Percentiles rank a stretch among this genome's conserved stretches.
phyloP scores from a whole-genome alignment of 2,329 filamentous ascomycete genomes.

The Paecilomyces sp. region DNA sequence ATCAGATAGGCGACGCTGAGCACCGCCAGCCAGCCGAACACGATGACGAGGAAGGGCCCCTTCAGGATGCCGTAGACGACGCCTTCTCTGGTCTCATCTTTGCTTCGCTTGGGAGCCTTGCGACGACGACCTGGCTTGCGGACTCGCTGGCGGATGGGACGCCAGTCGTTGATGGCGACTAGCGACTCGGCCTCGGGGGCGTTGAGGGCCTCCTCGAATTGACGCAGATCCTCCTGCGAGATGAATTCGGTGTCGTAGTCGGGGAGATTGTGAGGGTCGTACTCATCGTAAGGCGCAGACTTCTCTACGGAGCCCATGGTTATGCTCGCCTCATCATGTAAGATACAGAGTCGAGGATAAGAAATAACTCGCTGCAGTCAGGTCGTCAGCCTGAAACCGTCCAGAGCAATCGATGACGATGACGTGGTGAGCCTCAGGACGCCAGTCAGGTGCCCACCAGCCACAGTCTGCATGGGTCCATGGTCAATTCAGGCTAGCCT shows the following conservation, averaged over 20 bases:
- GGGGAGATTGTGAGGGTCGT: conserved; percentile 65
- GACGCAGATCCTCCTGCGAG: conserved; percentile 60
- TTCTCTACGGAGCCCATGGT: conserved; percentile 24
- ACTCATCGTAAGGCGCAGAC: conserved; percentile 42
- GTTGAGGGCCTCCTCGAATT: conserved; percentile 75
- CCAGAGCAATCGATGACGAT: not conserved
- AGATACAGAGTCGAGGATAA: not conserved
- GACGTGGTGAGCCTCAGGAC: not conserved
- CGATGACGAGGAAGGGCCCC: conserved; percentile 79
- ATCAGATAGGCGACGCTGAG: conserved; percentile 68
- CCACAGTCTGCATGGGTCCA: not conserved
- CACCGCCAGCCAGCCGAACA: conserved; percentile 71
- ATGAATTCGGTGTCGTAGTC: conserved; percentile 76
- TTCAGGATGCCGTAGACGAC: conserved; percentile 84
- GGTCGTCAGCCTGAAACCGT: not conserved
- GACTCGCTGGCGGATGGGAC: conserved; percentile 71
- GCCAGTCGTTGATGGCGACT: conserved; percentile 92
- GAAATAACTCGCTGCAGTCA: not conserved
- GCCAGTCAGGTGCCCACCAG: not conserved
- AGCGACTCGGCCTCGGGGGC: conserved; percentile 73
- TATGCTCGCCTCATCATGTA: conserved; percentile 15
- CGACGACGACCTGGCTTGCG: conserved; percentile 41
- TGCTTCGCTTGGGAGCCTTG: conserved; percentile 47
- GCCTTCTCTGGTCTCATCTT: conserved; percentile 91
- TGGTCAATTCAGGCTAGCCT: no score